Percentiles rank a stretch among this genome's conserved stretches.
Evolutionary conservation across 768 basidiomycete species (phyloP).

Genomic region (Termitomyces sp.): DNA sequence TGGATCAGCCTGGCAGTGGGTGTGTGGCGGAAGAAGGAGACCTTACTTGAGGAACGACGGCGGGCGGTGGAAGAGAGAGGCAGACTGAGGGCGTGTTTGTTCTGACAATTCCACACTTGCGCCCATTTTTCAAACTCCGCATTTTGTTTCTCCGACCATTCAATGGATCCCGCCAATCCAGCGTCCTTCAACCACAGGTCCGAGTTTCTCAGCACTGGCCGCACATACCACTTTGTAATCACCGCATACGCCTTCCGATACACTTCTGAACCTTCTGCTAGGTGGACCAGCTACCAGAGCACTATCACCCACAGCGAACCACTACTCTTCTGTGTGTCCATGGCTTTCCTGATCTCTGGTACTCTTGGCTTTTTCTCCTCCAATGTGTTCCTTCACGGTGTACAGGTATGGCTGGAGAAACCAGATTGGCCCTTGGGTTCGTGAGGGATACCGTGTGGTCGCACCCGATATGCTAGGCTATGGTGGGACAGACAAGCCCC

Average conservation of each 20-base stretch:
- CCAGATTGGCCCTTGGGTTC: constrained; percentile 68
- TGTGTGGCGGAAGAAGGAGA: constrained; percentile 13
- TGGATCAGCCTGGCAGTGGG: constrained; percentile 11
- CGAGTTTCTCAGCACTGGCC: constrained; percentile 49
- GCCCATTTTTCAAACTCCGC: constrained; percentile 20
- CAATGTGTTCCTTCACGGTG: neutral
- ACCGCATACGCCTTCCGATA: neutral
- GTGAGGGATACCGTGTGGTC: constrained; percentile 55
- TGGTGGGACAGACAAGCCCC: constrained; percentile 57
- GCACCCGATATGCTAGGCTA: constrained; percentile 64
- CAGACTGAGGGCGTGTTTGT: constrained; percentile 17
- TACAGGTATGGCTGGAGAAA: constrained; percentile 69
- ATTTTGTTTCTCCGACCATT: constrained; percentile 18
- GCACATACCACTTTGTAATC: constrained; percentile 58
- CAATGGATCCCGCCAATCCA: constrained; percentile 31
- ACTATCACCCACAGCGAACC: constrained; percentile 31
- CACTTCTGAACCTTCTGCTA: constrained; percentile 10
- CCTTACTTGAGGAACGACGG: constrained; percentile 27
- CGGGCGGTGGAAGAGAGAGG: neutral
- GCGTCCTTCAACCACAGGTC: constrained; percentile 48
- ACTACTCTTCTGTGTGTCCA: constrained; percentile 68
- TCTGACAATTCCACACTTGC: constrained; percentile 7
- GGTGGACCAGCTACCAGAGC: constrained; percentile 53
- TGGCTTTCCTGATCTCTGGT: constrained; percentile 71
- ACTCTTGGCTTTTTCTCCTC: constrained; percentile 3